Base-by-base conservation (phyloP, 106 monocot species). In the Iris macrosiphon region DNA sequence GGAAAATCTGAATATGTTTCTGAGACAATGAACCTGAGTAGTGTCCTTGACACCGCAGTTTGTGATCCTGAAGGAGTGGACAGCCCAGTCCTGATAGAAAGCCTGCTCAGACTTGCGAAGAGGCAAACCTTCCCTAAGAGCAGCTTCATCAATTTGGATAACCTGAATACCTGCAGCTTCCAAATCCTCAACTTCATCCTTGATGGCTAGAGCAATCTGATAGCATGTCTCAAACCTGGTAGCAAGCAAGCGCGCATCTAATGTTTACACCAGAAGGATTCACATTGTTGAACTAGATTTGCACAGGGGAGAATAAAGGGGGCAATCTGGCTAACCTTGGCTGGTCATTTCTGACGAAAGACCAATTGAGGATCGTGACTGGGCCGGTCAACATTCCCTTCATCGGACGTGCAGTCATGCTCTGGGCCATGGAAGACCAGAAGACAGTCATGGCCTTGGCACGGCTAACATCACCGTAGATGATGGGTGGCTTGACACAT, bases 401-500 rank as follows among this genome's bases (percentile, higher is more conserved):
- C 66, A 67, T 67, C 1, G 66, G 66, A 26, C 66, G 66, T 2
- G 55, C 33, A 45, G 66, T 67, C 66, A 67, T 57, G 57, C 66
- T 67, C 48, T 67, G 66, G 47, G 66, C 66, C 22, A 67, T 30
- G 0, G 66, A 57, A 19, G 66, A 67, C 66, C 66, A 67, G 57
- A 67, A 67, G 10, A 67, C 66, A n/a, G 66, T 67, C 66, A 67
- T 57, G 56, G 66, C 57, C 33, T 57, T 67, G 33, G 66, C 56
- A 33, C 66, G 66, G 25, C 66, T 67, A 1, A 67, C 66, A 48
- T 67, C 66, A 19, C 66, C 66, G 33, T 67, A 67, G 22, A 67
- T 67, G 57, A 67, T 67, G 46, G 66, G 66, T 15, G 66, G 66
- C 66, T 67, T 67, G 35, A 67, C 66, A 14, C 66, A 67, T 37